Base-by-base conservation (phyloP, 495 filamentous ascomycete species). In the Hyaloscypha bicolor region DNA sequence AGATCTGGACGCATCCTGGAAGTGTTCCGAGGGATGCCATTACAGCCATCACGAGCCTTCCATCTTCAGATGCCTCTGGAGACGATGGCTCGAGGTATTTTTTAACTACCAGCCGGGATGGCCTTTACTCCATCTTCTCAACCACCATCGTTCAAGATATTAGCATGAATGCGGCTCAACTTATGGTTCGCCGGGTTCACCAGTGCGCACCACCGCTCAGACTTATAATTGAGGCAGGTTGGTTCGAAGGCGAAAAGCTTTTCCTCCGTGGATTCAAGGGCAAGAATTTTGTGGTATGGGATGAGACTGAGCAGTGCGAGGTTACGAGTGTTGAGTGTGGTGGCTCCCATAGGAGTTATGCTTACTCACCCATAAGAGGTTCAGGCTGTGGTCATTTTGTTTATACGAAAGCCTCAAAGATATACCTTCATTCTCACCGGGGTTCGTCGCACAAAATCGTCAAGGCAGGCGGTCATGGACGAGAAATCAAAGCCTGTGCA, bases 401-500 rank as follows among this genome's bases (percentile, higher is more conserved):
- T 1, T 88, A 84, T 73, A 85, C 83, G 25, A 86, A 86, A 72
- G 82, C 83, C 8, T 81, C 82, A 9, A 79, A 79, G 60, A 73
- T 89, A 67, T 76, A 79, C 59, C 69, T 87, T 1, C 80, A 83
- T 57, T 81, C 79, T 2, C 87, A 91, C 61, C 69, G 68, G 0
- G 58, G 73, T 2, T 74, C 83, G 1, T 74, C 79, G 2, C 84
- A 89, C 62, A 75, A 77, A 30, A 76, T 87, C 0, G 71, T 97
- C 1, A 86, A 87, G 32, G 62, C 73, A 0, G 95, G 95, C 0
- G 85, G 86, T 1, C 95, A 99, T 76, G 95, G 95, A 0, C 78
- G 95, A 39, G 95, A 99, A 79, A 91, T 97, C 68, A 94, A 94
- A 76, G 82, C 89, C 2, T 79, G 89, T 67, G 87, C 91, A n/a